phyloP scores from a whole-genome alignment of 331 rosid genomes.

The Pyrus hybrid region DNA sequence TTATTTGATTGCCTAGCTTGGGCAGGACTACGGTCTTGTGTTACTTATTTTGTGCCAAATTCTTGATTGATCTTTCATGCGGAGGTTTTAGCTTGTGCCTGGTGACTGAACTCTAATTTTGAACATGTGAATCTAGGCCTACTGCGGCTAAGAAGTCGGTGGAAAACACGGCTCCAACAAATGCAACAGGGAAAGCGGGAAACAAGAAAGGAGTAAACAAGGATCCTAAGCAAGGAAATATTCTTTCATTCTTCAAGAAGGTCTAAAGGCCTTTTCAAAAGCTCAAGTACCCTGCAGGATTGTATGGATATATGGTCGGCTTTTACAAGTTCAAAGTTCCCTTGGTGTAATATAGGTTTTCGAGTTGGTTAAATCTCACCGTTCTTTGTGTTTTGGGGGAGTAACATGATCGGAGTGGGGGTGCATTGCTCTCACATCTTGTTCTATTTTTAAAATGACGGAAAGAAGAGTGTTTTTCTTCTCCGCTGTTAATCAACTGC shows the following conservation, averaged over 20 bases:
- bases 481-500: not conserved
- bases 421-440: not conserved
- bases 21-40: not conserved
- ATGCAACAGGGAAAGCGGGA: slow-evolving; percentile 58
- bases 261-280: slow-evolving; percentile 25
- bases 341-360: not conserved
- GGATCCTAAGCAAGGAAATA: slow-evolving; percentile 24
- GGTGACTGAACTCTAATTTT: slow-evolving; percentile 9
- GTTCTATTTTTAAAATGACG: not conserved
- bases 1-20: not conserved
- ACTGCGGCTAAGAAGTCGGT: slow-evolving; percentile 55
- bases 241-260: slow-evolving; percentile 82
- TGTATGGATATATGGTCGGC: not conserved
- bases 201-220: slow-evolving; percentile 36
- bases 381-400: not conserved
- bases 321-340: not conserved
- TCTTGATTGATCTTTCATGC: not conserved
- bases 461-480: not conserved
- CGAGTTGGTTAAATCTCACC: not conserved
- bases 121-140: slow-evolving; percentile 39
- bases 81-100: not conserved
- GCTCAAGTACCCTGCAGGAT: not conserved
- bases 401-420: not conserved
- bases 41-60: not conserved
- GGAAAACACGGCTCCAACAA: slow-evolving; percentile 34